Base-by-base conservation (phyloP, 1,284 basidiomycete genomes). In the Cryptococcus depauperatus region DNA sequence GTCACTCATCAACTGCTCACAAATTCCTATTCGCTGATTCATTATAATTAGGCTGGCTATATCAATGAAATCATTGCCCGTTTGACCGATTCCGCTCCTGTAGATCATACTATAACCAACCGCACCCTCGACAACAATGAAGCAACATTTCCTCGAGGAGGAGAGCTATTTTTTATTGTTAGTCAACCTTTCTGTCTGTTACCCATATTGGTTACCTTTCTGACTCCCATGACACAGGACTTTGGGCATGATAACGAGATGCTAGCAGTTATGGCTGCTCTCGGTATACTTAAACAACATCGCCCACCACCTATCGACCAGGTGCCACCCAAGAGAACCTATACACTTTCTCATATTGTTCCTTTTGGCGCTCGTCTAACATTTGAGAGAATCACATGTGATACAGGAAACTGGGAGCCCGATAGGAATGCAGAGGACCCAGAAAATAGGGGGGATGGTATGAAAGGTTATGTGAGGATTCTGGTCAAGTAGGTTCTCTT, bases 241-340 rank as follows among this genome's bases (percentile, higher is more conserved):
- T 87, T 88, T 64, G 81, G 83, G 19, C 84, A 88, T 62, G 85
- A 89, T 62, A 82, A 85, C 64, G 74, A 83, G 58, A 84, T 90
- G 78, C 73, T 84, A 30, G 79, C 84, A 33, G 82, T 88, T 48
- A 81, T 79, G 46, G 66, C 79, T n/a, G 83, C 85, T 0, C 64
- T 89, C 41, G 84, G 85, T 13, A 72, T 89, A 14, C 82, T 85
- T 65, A 66, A 62, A 58, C 58, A 59, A 55, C 52, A 57, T 25
- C 50, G 56, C 1, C 46, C 48, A 3, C 48, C 59, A 14, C 29
- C 53, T 1, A 55, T 43, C 16, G 47, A 52, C 19, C 34, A 37
- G 3, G 42, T 61, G 2, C 59, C 55, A 1, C 45, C 47, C 14
- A 59, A 62, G 37, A 53, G 63, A 4, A 57, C 57, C 8, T 64